Evolutionary conservation across 345 rosid genomes (phyloP).

Genomic region (Melaleuca alternifolia): DNA sequence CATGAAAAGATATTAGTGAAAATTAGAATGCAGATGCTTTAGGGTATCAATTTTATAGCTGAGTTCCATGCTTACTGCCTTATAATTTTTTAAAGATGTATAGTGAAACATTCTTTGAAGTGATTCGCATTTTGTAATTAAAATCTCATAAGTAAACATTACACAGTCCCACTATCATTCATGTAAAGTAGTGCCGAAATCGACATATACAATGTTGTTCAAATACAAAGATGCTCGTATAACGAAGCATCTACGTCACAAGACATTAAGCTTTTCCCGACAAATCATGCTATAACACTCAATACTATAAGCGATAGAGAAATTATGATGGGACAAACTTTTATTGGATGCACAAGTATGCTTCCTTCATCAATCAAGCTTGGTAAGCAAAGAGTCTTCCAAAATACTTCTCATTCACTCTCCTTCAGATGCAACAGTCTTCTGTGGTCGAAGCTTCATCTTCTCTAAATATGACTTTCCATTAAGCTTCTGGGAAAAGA

Average conservation of each 20-base stretch:
- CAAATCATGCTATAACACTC: too few relatives aligned
- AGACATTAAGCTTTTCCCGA: too few relatives aligned
- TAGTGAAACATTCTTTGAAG: neutral
- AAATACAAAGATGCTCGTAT: too few relatives aligned
- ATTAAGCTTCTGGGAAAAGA: neutral
- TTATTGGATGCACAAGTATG: too few relatives aligned
- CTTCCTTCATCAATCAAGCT: too few relatives aligned
- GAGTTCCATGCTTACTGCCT: neutral
- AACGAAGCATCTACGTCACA: too few relatives aligned
- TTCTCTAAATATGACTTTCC: conserved; percentile 5
- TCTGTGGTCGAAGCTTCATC: neutral
- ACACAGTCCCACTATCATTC: too few relatives aligned
- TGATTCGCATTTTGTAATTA: neutral
- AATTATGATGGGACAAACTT: too few relatives aligned
- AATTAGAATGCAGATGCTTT: neutral
- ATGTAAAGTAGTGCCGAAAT: too few relatives aligned
- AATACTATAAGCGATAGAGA: too few relatives aligned
- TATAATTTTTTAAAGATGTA: neutral
- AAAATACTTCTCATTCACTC: neutral
- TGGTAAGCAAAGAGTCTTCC: too few relatives aligned
- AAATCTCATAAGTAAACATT: neutral
- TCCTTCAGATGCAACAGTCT: neutral
- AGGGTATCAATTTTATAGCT: neutral
- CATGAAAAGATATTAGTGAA: neutral
- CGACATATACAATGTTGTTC: too few relatives aligned